Percentiles rank a stretch among this genome's conserved stretches.
Conservation (phyloP, 768 basidiomycete species). For the Hericium rajendrae region DNA sequence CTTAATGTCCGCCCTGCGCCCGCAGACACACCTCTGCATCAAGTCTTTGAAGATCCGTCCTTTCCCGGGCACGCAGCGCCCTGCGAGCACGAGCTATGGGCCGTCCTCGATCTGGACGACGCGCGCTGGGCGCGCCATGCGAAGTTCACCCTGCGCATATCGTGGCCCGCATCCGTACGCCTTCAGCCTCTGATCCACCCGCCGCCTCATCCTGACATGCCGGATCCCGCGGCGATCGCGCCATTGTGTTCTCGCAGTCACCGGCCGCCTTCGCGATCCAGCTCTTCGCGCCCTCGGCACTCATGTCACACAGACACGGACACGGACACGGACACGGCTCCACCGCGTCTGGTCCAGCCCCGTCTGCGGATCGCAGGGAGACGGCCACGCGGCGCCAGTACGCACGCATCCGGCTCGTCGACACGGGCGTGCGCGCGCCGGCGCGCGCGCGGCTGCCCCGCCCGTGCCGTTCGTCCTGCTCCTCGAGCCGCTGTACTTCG, state of each 20-base stretch:
- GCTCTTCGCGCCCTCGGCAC: constrained; percentile 27
- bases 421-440: constrained; percentile 44
- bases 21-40: constrained; percentile 13
- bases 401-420: constrained; percentile 46
- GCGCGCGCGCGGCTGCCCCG: constrained; percentile 9
- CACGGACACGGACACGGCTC: constrained; percentile 2
- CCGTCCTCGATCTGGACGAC: constrained; percentile 21
- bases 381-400: constrained; percentile 34
- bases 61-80: background rate
- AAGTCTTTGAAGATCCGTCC: constrained; percentile 25
- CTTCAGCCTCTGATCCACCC: background rate
- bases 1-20: background rate
- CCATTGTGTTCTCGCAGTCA: constrained; percentile 20
- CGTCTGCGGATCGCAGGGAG: background rate
- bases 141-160: constrained; percentile 25
- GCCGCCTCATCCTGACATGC: too few relatives aligned
- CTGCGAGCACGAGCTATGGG: constrained; percentile 24
- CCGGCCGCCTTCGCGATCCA: constrained; percentile 36
- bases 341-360: background rate
- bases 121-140: constrained; percentile 16
- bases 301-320: constrained; percentile 13
- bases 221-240: too few relatives aligned
- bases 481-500: constrained; percentile 53
- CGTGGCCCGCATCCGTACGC: constrained; percentile 27
- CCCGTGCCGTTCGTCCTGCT: constrained; percentile 42